phyloP scores from a whole-genome alignment of 2,329 filamentous ascomycete genomes.

The Lanzia echinophila region DNA sequence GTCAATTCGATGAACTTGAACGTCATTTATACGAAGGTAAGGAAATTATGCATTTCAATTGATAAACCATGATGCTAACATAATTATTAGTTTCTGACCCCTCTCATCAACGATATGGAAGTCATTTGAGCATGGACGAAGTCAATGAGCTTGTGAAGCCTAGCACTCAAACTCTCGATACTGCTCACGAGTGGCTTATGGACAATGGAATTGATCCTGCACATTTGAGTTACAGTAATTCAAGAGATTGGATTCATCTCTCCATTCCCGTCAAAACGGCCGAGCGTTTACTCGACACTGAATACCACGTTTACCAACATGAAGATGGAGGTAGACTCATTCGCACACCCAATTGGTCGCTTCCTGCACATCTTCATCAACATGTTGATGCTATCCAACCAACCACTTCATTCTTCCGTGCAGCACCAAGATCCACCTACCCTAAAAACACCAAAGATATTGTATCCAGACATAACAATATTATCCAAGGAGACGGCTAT shows the following conservation, averaged over 20 bases:
- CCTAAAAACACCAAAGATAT: not conserved
- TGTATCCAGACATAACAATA: conserved; percentile 2
- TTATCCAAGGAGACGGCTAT: conserved; percentile 1
- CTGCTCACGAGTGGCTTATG: conserved; percentile 49
- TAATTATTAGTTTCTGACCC: conserved; percentile 42
- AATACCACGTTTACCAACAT: conserved; percentile 47
- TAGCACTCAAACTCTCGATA: conserved; percentile 41
- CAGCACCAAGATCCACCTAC: conserved; percentile 4
- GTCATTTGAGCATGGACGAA: conserved; percentile 45
- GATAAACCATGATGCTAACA: not conserved
- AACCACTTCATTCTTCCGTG: conserved; percentile 51
- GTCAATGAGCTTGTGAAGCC: conserved; percentile 49
- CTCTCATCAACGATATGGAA: conserved; percentile 45
- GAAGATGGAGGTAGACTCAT: conserved; percentile 45
- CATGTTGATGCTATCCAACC: conserved; percentile 55
- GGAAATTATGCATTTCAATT: not conserved
- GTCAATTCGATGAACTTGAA: conserved; percentile 48
- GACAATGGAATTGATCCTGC: conserved; percentile 43
- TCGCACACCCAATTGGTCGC: conserved; percentile 50
- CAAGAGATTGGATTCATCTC: conserved; percentile 52
- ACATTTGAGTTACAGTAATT: conserved; percentile 40
- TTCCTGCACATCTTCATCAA: conserved; percentile 49
- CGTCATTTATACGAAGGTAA: conserved; percentile 46
- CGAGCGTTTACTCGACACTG: conserved; percentile 47
- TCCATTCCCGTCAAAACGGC: conserved; percentile 43